Base-by-base conservation (phyloP, 441 rosid genomes). In the Euphorbia celastroides region DNA sequence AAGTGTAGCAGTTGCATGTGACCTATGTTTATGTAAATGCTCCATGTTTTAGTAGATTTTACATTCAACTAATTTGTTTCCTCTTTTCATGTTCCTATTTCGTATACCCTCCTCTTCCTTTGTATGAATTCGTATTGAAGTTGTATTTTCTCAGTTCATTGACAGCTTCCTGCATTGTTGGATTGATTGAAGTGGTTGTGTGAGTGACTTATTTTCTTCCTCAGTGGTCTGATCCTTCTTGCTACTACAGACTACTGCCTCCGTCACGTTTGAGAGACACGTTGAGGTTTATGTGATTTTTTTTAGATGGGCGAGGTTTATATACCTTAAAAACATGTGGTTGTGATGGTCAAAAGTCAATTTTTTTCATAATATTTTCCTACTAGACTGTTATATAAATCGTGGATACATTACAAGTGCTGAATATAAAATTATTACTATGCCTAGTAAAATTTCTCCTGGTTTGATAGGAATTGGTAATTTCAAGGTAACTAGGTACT, bases 101-200 rank as follows among this genome's bases (percentile, higher is more conserved):
- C 3, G 50, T 44, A 44, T 44, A 17, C 19, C 54, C 1, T 34
- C 12, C 16, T 10, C 11, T 11, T 5, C 25, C 23, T 25, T 55
- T 5, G 4, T 12, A 13, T 7, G 26, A 9, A 20, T 10, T 27
- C 26, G 2, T 20, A 22, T 11, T 2, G 52, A 7, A 52, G 36
- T 38, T 32, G 22, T 54, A 22, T 32, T 11, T 7, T 38, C 22
- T 54, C 31, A 28, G 32, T 22, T 68, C 27, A 14, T 25, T 5
- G 30, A 0, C 22, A 28, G 58, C 44, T 48, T 7, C 22, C 54
- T 48, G 38, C 27, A 22, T 28, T 41, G 51, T 16, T 63, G 10
- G 60, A 41, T 60, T 41, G 46, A 62, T 65, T 60, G 60, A 54
- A 23, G 44, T 60, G 44, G 48, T 52, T 60, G 30, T 9, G 25